These are phyloP conservation scores for Xerocomellus chrysenteron DNA, from an alignment of 768 basidiomycete species.

Conservation along the genomic window DNA sequence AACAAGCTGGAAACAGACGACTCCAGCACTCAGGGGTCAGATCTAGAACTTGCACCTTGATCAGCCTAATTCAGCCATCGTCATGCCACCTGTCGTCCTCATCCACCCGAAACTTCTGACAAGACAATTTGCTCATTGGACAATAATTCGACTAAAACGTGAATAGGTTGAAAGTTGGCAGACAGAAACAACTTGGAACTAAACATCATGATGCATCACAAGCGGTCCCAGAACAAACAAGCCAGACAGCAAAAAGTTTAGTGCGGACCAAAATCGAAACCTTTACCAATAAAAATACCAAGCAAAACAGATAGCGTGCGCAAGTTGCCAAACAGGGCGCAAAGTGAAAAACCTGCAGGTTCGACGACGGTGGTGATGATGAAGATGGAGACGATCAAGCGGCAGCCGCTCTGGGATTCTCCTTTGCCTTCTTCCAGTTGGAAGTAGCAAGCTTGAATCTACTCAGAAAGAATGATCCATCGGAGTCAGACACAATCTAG, in stretches of 20 bases:
- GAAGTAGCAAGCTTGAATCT: constrained; percentile 73
- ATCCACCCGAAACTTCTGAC: background rate
- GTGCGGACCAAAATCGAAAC: constrained; percentile 21
- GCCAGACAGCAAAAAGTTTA: constrained; percentile 11
- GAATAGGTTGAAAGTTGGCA: constrained; percentile 11
- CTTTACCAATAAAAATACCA: constrained; percentile 36
- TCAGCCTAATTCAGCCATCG: background rate
- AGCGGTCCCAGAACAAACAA: constrained; percentile 5
- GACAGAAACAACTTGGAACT: background rate
- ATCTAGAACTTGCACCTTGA: background rate
- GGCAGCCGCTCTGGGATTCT: constrained; percentile 51
- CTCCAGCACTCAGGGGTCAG: constrained; percentile 21
- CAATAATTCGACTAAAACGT: constrained; percentile 11
- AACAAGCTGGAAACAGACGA: constrained; percentile 26
- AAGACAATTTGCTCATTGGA: background rate
- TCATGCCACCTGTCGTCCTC: constrained; percentile 6
- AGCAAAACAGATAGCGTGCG: constrained; percentile 9
- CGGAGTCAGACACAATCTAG: background rate
- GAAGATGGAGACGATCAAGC: constrained; percentile 19
- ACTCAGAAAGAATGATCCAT: constrained; percentile 5
- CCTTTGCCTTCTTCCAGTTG: constrained; percentile 77
- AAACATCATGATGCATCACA: background rate
- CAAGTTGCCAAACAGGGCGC: constrained; percentile 19
- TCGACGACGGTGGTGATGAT: constrained; percentile 7
- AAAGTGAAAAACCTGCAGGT: constrained; percentile 8